A percentile compares a stretch with the other conserved stretches of the same genome.
Evolutionary conservation across 441 rosid genomes (phyloP).

Genomic region (Pelargonium australe): DNA sequence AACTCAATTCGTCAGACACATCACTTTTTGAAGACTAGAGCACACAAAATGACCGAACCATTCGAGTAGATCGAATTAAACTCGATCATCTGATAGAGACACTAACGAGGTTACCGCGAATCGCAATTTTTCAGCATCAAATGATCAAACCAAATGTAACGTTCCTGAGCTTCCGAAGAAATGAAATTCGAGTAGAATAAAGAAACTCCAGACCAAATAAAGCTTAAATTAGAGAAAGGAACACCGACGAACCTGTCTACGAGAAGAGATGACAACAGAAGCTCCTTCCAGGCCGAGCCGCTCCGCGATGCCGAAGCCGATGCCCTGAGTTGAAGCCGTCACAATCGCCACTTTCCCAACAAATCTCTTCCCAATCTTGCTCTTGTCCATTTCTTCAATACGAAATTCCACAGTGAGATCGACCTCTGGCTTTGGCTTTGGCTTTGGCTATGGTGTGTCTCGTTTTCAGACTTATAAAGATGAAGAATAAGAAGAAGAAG

Average conservation of each 20-base stretch:
- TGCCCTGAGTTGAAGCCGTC: constrained; percentile 93
- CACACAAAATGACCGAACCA: too few species aligned
- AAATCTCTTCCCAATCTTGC: constrained; percentile 39
- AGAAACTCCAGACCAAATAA: too few species aligned
- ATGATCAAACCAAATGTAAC: too few species aligned
- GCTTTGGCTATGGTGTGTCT: too few species aligned
- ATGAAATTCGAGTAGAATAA: too few species aligned
- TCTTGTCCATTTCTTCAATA: constrained; percentile 31
- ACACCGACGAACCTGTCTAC: constrained; percentile 58
- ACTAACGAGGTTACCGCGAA: background rate
- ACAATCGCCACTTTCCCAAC: constrained; percentile 80
- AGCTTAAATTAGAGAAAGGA: background rate
- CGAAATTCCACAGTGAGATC: too few species aligned
- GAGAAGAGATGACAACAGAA: constrained; percentile 81
- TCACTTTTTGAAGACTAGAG: too few species aligned
- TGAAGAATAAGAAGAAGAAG: too few species aligned
- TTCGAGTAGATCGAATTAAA: background rate
- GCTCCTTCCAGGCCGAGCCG: constrained; percentile 91
- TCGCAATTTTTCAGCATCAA: too few species aligned
- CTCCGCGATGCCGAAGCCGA: constrained; percentile 65
- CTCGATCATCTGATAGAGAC: background rate
- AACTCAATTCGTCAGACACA: background rate
- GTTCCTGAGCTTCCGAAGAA: too few species aligned
- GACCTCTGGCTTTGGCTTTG: too few species aligned
- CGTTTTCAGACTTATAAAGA: too few species aligned